Evolutionary conservation across 768 basidiomycete genomes (phyloP), one percentile per base, ranked within the genome.

Genomic region (Trichaptum fuscoviolaceum): DNA sequence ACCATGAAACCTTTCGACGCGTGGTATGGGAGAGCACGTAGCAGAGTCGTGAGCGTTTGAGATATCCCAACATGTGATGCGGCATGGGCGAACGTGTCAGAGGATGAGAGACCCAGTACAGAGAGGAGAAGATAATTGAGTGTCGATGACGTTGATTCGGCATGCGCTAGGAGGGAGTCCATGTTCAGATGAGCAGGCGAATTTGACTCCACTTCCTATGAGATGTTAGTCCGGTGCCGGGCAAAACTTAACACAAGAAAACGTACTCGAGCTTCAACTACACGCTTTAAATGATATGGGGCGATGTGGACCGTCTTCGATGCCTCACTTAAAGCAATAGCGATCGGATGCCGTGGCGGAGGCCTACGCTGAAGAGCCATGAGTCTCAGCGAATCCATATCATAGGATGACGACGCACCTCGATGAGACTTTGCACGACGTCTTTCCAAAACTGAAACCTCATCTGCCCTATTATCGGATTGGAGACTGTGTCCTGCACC

Each of bases 361-460:
- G 92, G 91, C 74, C 80, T 88, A 73, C 85, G 84, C 92, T 93
- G 78, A 68, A 70, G 62, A 69, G 67, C 20, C n/a, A 60, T 20
- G 36, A 36, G 65, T 27, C 57, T 23, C 9, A 26, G 34, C 63
- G 52, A 17, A 20, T 18, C 35, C 64, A 27, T 27, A 9, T 20
- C 34, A 30, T 7, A 65, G 58, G 35, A 12, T 62, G 12, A 35
- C 34, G 58, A 76, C 82, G 74, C 71, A 90, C 93, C 73, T 89
- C 83, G 71, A 79, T 79, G 24, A 93, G 85, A 61, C 78, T 83
- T 71, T 87, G 90, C 27, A 94, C 72, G 15, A 90, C 87, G 72
- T 95, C 92, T 70, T 86, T 84, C 93, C 93, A 95, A 74, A 94
- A 95, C 73, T 93, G 88, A 80, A 93, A 84, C 69, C 91, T 83